Evolutionary conservation across 345 rosid genomes (phyloP), one percentile per base, ranked within the genome.

Genomic region (Eutrema japonicum): DNA sequence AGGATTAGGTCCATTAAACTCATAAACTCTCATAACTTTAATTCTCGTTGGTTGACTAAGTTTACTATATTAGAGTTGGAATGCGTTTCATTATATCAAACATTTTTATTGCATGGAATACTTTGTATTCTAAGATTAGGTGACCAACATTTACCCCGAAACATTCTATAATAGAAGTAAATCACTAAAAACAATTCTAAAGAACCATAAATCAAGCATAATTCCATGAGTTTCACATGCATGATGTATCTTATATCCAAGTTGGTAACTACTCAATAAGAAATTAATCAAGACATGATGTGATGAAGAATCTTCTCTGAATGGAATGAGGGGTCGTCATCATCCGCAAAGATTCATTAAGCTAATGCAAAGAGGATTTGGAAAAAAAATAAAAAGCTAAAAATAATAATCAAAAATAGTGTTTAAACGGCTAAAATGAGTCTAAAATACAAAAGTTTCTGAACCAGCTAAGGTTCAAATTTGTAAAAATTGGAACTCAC

Each of bases 161-260:
- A 54, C 40, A 54, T 54, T 54, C 59, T 54, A 13, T 2, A 26
- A 56, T 35, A 14, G 42, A 33, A 35, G 3, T 3, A 43, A 12
- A n/a, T 14, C 1, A 47, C 51, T 47, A 14, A 14, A 9, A 35
- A 27, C 26, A 56, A 56, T 27, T 27, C 13, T 56, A 35, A 13
- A 35, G 7, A 8, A 35, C 36, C 62, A 35, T 36, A 14, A 35
- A 5, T 14, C 13, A 35, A 56, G 26, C 62, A 55, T 33, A 55
- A 16, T 33, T 55, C 41, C 62, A 56, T 55, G 7, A 14, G 26
- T 33, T 55, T 55, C 27, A 33, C 61, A 37, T 55, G 42, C 61
- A 55, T 14, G 18, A 33, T 33, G 3, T 55, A 55, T 55, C 12
- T 55, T 8, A 33, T 35, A n/a, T 18, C 22, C 22, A 18, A 18